Evolutionary conservation across 2,329 filamentous ascomycete genomes (phyloP), one percentile per base, ranked within the genome.

Genomic region (Colletotrichum siamense): DNA sequence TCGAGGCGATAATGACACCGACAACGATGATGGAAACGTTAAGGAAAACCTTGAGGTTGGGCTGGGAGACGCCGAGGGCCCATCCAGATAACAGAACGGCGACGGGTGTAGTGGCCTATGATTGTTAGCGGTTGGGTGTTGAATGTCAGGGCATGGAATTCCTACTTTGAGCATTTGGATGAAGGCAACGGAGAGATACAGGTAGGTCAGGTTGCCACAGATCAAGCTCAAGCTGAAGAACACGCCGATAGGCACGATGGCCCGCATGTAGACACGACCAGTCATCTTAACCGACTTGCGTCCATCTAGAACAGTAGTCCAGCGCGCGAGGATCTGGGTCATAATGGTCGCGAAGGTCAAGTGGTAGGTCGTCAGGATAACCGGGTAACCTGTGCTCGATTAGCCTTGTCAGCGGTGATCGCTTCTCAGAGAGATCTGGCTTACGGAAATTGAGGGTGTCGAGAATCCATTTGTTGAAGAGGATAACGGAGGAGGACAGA

Each of bases 401-500:
- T 66, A 77, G 73, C 24, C 44, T 30, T 8, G 65, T 68, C 39
- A 15, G 6, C 30, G 26, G 52, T 24, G 39, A 49, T 73, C n/a
- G 61, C 66, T 24, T 69, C 15, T 15, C 8, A n/a, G 26, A 32
- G 57, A n/a, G 6, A 55, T 30, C n/a, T 34, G 69, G 72, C 86
- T 80, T 86, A 87, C 86, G 91, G 89, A 98, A 98, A 78, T 95
- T 91, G 78, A 94, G 91, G 52, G 94, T 96, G 82, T 96, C 93
- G 78, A 99, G 91, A 82, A 99, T 95, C 92, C 95, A 98, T 92
- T 99, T 99, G 93, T 99, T 99, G 94, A 98, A 99, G 78, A 99
- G 90, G 85, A 99, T 99, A 83, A 99, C 96, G 81, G 94, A 95
- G 59, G 96, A 98, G 83, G 95, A 98, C 85, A 98, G 90, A 76